Evolutionary conservation across 2,329 filamentous ascomycete species (phyloP).

Genomic region (Pestalotiopsis sp.): DNA sequence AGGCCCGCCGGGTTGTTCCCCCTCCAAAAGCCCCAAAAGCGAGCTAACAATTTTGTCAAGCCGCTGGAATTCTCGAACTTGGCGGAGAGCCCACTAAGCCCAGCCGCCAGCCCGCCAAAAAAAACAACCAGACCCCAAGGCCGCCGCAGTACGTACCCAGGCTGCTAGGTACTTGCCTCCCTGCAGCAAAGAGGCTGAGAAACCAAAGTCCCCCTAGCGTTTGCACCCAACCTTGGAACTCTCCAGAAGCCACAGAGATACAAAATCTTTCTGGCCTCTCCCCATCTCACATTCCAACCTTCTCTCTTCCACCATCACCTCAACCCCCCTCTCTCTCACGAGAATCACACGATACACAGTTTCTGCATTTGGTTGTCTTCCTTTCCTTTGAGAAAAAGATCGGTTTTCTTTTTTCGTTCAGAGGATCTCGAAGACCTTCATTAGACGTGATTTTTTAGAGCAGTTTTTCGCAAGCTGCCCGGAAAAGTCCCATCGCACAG

Average conservation of each 20-base stretch:
- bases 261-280: conserved; percentile 26
- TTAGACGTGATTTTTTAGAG: conserved; percentile 18
- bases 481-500: conserved; percentile 3
- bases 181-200: conserved; percentile 2
- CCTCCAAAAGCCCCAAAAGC: background rate
- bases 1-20: background rate
- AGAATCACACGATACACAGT: conserved; percentile 35
- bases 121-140: background rate
- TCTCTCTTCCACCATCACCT: conserved; percentile 30
- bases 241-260: background rate
- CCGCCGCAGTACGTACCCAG: background rate
- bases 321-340: conserved; percentile 24
- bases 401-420: conserved; percentile 38
- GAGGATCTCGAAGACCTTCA: conserved; percentile 41
- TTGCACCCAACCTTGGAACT: conserved; percentile 6
- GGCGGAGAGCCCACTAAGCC: background rate
- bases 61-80: background rate
- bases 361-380: conserved; percentile 39
- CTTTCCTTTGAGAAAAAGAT: conserved; percentile 48
- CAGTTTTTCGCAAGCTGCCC: conserved; percentile 13
- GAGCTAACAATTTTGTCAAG: background rate
- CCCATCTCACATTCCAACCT: conserved; percentile 25
- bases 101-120: background rate
- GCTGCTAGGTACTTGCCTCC: background rate
- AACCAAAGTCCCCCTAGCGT: background rate